Evolutionary conservation across 2,329 filamentous ascomycete species (phyloP).

Genomic region (Phoma sp.): DNA sequence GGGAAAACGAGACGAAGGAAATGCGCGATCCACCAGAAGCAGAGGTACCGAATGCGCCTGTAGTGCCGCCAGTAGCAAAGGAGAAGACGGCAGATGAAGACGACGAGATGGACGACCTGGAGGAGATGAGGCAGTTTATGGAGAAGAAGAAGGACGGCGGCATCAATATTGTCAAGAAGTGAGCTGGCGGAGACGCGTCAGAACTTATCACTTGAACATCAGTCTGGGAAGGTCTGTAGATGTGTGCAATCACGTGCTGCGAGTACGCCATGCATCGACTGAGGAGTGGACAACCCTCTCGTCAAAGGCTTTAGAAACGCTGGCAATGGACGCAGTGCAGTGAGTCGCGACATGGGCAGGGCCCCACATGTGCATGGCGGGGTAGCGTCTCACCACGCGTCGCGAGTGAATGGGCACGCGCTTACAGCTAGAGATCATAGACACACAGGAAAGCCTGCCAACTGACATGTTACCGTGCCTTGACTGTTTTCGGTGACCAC

Average conservation of each 20-base stretch:
- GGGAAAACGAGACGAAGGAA: conserved; percentile 74
- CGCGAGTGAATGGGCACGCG: conserved; percentile 13
- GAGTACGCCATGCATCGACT: no score
- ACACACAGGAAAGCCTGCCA: conserved; percentile 3
- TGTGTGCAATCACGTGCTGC: neutral
- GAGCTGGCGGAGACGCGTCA: neutral
- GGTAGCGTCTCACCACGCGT: conserved; percentile 19
- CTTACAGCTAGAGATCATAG: conserved; percentile 2
- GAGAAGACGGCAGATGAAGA: conserved; percentile 22
- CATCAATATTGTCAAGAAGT: conserved; percentile 73
- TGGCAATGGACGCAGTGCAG: neutral
- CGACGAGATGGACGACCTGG: conserved; percentile 47
- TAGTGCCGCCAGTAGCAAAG: conserved; percentile 3
- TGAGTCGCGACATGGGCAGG: neutral
- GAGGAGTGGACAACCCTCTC: neutral
- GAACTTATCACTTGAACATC: no score
- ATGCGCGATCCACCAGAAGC: conserved; percentile 31
- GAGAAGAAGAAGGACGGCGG: conserved; percentile 61
- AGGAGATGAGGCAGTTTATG: conserved; percentile 49
- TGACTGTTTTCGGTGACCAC: conserved; percentile 5
- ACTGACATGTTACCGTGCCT: conserved; percentile 7
- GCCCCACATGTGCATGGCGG: conserved; percentile 18
- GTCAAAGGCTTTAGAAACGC: neutral
- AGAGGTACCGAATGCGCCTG: neutral
- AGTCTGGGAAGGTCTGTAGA: no score